Base-by-base conservation (phyloP, 768 basidiomycete genomes). In the Krasilnikovozyma curviuscula region DNA sequence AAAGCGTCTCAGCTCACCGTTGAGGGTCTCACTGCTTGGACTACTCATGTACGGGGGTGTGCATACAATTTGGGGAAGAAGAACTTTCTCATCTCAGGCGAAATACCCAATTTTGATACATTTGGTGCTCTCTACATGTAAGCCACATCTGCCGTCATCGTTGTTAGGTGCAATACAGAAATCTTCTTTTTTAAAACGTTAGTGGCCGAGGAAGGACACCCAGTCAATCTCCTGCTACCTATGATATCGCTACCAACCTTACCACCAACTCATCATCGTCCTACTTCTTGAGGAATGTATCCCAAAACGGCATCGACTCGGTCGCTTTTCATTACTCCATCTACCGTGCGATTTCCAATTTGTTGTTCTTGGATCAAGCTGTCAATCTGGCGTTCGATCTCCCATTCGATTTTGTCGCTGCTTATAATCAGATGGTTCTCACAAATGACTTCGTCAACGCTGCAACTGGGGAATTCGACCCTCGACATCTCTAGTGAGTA, bases 331-430 rank as follows among this genome's bases (percentile, higher is more conserved):
- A 93, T 63, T 93, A 91, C 63, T 91, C 88, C 39, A 79, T 79
- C 46, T 91, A 93, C 61, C 88, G 88, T 49, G 68, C 81, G 2
- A 67, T 91, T 44, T 68, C 78, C 27, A 81, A 88, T 41, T 84
- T 88, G 69, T 71, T 91, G 40, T 86, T 85, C 46, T 88, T 91
- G 85, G 88, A 93, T 59, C 88, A 88, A 57, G 89, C 91, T 62
- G 69, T 93, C 29, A 73, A 79, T 52, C 86, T 85, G 44, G 86
- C 83, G 9, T 89, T 79, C 64, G 88, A 93, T 59, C 66, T 84
- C 28, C 71, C 76, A 56, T 64, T 69, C 62, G 83, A 91, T 65
- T 86, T 91, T 57, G 68, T 88, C 65, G 78, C 77, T 0, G 79
- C 83, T 0, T 93, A 86, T 86, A 85, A 88, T 61, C 67, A 84